Conservation (phyloP, 768 basidiomycete genomes). For the Antrodiella citrinella region DNA sequence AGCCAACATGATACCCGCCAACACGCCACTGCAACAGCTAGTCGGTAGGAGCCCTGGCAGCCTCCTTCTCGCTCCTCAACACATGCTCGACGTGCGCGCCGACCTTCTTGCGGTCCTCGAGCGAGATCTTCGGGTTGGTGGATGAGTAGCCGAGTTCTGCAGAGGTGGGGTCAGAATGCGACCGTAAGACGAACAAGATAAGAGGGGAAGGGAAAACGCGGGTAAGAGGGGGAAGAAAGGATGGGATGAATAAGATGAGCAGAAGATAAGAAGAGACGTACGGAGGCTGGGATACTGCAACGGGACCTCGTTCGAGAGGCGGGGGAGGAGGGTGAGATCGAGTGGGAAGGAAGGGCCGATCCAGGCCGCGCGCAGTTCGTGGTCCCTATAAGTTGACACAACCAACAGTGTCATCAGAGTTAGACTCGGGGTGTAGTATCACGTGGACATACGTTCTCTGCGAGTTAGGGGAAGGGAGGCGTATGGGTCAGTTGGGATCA, state of each 20-base stretch:
- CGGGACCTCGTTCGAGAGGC: constrained; percentile 46
- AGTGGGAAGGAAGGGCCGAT: constrained; percentile 64
- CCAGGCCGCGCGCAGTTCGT: constrained; percentile 65
- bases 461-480: background rate
- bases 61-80: constrained; percentile 55
- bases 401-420: constrained; percentile 1
- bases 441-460: constrained; percentile 45
- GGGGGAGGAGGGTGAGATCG: constrained; percentile 48
- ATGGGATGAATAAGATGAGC: background rate
- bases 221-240: background rate
- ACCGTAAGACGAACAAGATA: too few species aligned
- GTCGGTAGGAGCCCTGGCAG: constrained; percentile 49
- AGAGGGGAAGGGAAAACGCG: background rate
- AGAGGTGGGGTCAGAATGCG: background rate
- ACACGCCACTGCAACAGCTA: too few species aligned
- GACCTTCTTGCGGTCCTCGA: constrained; percentile 54
- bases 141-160: constrained; percentile 68
- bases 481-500: background rate
- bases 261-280: constrained; percentile 4
- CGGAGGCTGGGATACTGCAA: constrained; percentile 51
- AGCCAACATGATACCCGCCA: too few species aligned
- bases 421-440: background rate
- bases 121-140: constrained; percentile 34
- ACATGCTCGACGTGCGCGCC: constrained; percentile 56
- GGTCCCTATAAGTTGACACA: constrained; percentile 41